Percentiles rank a stretch among this genome's conserved stretches.
These are phyloP conservation scores for Meira miltonrushii DNA, from an alignment of 1,284 basidiomycete species.

Conservation along the genomic window DNA sequence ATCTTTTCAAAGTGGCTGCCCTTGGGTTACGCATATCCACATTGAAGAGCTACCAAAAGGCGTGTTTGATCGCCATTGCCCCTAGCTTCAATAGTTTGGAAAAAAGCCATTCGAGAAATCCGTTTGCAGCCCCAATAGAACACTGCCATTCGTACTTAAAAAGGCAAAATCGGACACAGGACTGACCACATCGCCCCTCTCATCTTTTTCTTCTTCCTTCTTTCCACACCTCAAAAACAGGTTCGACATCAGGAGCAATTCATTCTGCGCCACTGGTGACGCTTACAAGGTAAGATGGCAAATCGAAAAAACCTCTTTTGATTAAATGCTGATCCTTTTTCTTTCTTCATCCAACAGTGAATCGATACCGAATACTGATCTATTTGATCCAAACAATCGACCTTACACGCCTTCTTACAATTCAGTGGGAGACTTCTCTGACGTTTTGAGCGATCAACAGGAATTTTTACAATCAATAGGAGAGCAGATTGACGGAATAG, in stretches of 20 bases:
- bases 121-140: too few relatives aligned
- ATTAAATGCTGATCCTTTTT: neutral
- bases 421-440: neutral
- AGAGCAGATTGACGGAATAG: neutral
- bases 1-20: too few relatives aligned
- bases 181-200: neutral
- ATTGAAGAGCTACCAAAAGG: too few relatives aligned
- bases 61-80: neutral
- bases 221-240: neutral
- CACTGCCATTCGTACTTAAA: too few relatives aligned
- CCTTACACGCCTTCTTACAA: conserved; percentile 10
- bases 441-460: conserved; percentile 4
- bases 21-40: too few relatives aligned
- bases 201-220: conserved; percentile 1
- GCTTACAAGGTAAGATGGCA: conserved; percentile 3
- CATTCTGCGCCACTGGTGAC: conserved; percentile 6
- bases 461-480: neutral
- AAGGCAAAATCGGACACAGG: too few relatives aligned
- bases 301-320: neutral
- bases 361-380: neutral
- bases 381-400: conserved; percentile 4
- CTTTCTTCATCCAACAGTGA: conserved; percentile 2
- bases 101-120: neutral
- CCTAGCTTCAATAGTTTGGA: neutral
- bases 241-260: conserved; percentile 5